These are phyloP conservation scores for Paspalum vaginatum DNA, from an alignment of 176 grass and related monocot genomes.

Conservation along the genomic window DNA sequence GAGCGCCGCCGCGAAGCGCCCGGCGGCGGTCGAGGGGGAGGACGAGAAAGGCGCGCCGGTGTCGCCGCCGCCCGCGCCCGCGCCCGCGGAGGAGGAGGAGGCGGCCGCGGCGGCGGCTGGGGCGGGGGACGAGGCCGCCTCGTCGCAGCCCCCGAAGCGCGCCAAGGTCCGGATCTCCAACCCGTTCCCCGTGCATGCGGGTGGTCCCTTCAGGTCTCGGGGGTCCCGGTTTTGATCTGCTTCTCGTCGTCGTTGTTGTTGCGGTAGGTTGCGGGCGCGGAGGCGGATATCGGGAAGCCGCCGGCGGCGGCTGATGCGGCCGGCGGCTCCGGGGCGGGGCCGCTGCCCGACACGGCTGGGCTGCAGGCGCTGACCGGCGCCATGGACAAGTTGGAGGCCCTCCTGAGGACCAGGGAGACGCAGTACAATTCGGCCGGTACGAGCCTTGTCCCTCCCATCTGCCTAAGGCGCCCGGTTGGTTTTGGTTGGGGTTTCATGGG, in stretches of 20 bases:
- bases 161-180: slow-evolving; percentile 56
- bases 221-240: slow-evolving; percentile 31
- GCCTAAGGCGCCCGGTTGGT: background rate
- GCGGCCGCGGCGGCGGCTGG: background rate
- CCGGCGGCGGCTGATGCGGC: background rate
- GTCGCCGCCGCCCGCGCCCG: background rate
- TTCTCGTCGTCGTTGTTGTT: background rate
- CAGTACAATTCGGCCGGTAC: slow-evolving; percentile 39
- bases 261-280: slow-evolving; percentile 22
- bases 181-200: background rate
- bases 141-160: slow-evolving; percentile 52
- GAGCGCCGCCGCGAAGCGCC: slow-evolving; percentile 57
- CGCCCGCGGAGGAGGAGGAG: slow-evolving; percentile 14
- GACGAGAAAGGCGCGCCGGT: slow-evolving; percentile 43
- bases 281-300: slow-evolving; percentile 23
- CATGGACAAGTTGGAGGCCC: slow-evolving; percentile 57
- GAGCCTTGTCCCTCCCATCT: background rate
- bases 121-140: slow-evolving; percentile 17
- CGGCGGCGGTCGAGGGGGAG: slow-evolving; percentile 7
- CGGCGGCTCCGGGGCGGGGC: background rate
- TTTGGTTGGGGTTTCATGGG: background rate
- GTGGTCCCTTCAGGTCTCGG: background rate
- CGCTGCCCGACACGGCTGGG: slow-evolving; percentile 35
- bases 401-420: slow-evolving; percentile 41
- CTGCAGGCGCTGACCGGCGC: slow-evolving; percentile 54